These are phyloP conservation scores for Coffea eugenioides DNA, from an alignment of 257 asterid species.

Conservation along the genomic window DNA sequence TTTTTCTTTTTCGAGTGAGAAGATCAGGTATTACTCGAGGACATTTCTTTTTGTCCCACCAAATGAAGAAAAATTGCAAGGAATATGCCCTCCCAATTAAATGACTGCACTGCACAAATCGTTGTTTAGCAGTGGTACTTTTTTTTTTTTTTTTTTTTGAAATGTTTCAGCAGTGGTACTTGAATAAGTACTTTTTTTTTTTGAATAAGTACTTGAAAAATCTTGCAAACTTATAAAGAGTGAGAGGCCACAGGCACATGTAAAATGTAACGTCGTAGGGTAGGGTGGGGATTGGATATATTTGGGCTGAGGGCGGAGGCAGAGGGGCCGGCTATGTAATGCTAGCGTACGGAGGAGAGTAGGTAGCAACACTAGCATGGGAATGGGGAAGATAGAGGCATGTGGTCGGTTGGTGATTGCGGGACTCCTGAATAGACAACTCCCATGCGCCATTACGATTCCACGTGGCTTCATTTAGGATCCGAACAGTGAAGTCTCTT, in stretches of 20 bases:
- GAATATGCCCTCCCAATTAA: not conserved
- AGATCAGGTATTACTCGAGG: not conserved
- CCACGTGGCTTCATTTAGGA: constrained; percentile 17
- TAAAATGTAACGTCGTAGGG: not conserved
- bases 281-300: not conserved
- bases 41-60: not conserved
- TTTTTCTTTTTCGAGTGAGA: not conserved
- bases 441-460: constrained; percentile 16
- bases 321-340: too few relatives aligned
- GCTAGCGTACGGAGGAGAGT: not conserved
- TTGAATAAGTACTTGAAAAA: too few relatives aligned
- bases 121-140: too few relatives aligned
- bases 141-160: too few relatives aligned
- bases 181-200: too few relatives aligned
- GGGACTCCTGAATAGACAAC: constrained; percentile 23
- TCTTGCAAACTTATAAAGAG: too few relatives aligned
- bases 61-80: not conserved
- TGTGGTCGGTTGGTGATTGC: constrained; percentile 31
- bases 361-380: too few relatives aligned
- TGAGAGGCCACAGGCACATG: not conserved
- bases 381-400: constrained; percentile 6
- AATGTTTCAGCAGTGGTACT: too few relatives aligned
- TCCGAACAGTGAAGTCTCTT: too few relatives aligned
- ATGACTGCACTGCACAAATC: not conserved
- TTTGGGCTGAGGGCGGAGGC: not conserved